phyloP scores from a whole-genome alignment of 1,284 basidiomycete genomes.

The Vanrija sp. region DNA sequence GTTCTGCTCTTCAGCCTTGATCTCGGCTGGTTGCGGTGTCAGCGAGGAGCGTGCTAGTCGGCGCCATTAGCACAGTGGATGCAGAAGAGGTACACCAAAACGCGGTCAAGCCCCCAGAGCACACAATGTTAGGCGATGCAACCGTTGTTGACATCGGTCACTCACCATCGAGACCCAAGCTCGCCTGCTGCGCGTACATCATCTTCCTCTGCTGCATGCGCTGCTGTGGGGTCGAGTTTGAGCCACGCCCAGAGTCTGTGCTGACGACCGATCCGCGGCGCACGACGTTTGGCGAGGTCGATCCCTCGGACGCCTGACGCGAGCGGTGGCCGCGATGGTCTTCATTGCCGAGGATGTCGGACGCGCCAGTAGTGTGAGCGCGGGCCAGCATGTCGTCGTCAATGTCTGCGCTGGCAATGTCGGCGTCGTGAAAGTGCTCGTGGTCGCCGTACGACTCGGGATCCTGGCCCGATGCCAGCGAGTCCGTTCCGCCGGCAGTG shows the following conservation, averaged over 20 bases:
- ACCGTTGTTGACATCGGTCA: background rate
- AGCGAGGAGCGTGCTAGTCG: background rate
- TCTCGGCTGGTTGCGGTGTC: slow-evolving; percentile 20
- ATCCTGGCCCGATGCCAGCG: background rate
- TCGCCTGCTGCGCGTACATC: slow-evolving; percentile 17
- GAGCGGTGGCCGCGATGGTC: too few relatives aligned
- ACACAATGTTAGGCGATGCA: background rate
- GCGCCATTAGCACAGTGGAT: background rate
- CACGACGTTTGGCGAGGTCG: background rate
- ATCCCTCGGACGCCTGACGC: slow-evolving; percentile 1
- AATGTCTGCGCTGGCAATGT: background rate
- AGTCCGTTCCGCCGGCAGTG: background rate
- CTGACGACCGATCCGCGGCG: background rate
- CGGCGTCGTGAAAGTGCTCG: background rate
- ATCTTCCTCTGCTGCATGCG: slow-evolving; percentile 14
- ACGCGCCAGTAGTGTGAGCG: background rate
- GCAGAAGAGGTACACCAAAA: background rate
- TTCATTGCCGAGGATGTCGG: too few relatives aligned
- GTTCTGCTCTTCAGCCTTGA: slow-evolving; percentile 22
- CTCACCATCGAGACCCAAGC: slow-evolving; percentile 41
- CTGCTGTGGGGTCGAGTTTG: background rate
- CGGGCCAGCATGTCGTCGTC: background rate
- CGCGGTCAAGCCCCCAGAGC: background rate
- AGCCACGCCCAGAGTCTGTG: slow-evolving; percentile 3
- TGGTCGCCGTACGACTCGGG: background rate